Conservation (phyloP, 1,139 yeast species). For the Lodderomyces metapsilosis region DNA sequence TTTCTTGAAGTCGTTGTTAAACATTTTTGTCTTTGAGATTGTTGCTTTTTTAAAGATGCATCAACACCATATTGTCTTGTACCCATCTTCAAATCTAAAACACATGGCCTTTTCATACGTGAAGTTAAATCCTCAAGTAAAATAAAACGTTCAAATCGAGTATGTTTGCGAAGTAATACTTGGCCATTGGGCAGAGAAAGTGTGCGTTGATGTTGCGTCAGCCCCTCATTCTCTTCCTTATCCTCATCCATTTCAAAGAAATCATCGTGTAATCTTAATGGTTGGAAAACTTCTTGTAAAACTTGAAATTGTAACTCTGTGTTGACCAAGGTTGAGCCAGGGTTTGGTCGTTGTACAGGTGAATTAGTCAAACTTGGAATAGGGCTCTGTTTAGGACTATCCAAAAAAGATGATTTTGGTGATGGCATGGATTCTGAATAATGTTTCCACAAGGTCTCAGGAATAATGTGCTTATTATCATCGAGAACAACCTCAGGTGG, state of each 20-base stretch:
- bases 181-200: not conserved
- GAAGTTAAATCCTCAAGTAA: constrained; percentile 89
- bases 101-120: constrained; percentile 83
- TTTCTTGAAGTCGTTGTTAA: constrained; percentile 72
- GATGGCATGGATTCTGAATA: constrained; percentile 60
- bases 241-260: constrained; percentile 40
- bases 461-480: constrained; percentile 87
- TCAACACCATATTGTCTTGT: constrained; percentile 98
- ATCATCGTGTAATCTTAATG: constrained; percentile 18
- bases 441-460: constrained; percentile 68
- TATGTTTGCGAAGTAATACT: constrained; percentile 33
- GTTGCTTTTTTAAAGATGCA: constrained; percentile 69
- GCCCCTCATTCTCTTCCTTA: constrained; percentile 2
- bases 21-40: constrained; percentile 83
- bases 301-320: constrained; percentile 41
- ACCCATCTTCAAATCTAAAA: constrained; percentile 95
- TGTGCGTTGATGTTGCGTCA: not conserved
- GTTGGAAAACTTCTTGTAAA: constrained; percentile 39
- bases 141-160: constrained; percentile 74
- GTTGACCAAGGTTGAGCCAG: constrained; percentile 37
- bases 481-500: constrained; percentile 81
- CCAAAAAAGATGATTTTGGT: constrained; percentile 19
- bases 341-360: constrained; percentile 13
- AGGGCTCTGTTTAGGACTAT: constrained; percentile 8
- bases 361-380: constrained; percentile 14